Conservation (phyloP, 2,329 filamentous ascomycete genomes). For the Helminthosporium solani region DNA sequence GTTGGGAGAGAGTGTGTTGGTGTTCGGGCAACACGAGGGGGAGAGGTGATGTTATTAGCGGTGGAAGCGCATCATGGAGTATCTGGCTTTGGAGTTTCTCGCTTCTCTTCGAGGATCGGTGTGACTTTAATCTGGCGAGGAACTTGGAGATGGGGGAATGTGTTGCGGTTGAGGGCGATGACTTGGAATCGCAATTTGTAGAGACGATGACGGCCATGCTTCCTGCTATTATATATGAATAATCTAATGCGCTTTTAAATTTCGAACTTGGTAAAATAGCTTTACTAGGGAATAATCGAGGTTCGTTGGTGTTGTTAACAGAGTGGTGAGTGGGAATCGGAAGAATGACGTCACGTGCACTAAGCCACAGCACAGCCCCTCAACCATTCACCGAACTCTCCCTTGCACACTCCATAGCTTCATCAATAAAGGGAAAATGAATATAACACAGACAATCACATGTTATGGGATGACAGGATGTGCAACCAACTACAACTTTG, state of each 20-base stretch:
- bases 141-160: slow-evolving; percentile 32
- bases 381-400: not conserved
- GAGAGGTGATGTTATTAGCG: slow-evolving; percentile 25
- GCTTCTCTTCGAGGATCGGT: slow-evolving; percentile 2
- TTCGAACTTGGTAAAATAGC: not conserved
- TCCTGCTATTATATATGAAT: too few species aligned
- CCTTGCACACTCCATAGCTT: too few species aligned
- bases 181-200: not conserved
- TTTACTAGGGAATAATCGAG: too few species aligned
- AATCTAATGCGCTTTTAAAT: too few species aligned
- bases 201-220: slow-evolving; percentile 24
- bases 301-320: too few species aligned
- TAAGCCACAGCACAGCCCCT: slow-evolving; percentile 28
- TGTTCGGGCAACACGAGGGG: slow-evolving; percentile 38
- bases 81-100: not conserved
- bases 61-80: slow-evolving; percentile 17
- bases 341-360: slow-evolving; percentile 18
- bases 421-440: too few species aligned
- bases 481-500: too few species aligned
- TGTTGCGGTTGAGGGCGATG: not conserved
- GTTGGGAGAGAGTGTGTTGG: slow-evolving; percentile 28
- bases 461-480: too few species aligned
- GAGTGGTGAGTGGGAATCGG: too few species aligned
- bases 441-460: too few species aligned
- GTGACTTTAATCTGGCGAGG: slow-evolving; percentile 28